Evolutionary conservation across 768 basidiomycete species (phyloP), one percentile per base, ranked within the genome.

Genomic region (Auricularia sp.): DNA sequence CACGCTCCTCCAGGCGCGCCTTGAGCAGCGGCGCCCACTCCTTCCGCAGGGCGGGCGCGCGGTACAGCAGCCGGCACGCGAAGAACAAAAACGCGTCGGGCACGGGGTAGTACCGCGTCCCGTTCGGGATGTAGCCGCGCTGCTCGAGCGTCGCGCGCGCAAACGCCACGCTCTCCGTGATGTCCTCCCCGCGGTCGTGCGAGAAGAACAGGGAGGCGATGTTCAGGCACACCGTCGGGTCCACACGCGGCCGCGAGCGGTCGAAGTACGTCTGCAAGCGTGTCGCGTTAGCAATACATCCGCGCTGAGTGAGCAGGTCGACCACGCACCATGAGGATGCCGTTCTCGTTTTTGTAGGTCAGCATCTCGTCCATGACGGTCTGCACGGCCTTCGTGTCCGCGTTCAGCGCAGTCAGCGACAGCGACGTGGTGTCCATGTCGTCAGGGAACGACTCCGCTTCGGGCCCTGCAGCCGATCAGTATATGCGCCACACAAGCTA

Each of bases 381-480:
- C 42, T 73, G 70, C 39, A 42, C 39, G 39, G 39, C 39, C 2
- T 76, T 75, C 11, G 78, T 68, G 12, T 69, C 71, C 23, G 72
- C 71, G 62, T 72, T 70, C 10, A 65, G 72, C 36, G 84, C 75
- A 1, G 79, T 81, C 34, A 84, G 71, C 16, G 74, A 84, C 11
- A 86, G 63, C 3, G 85, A 83, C 0, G 85, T 85, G 0, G 84
- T 85, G 66, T 85, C 84, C 34, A 84, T 71, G 71, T 86, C 85
- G 65, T 75, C 77, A 0, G 83, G 83, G 67, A 82, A 84, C 33
- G 75, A 72, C 51, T 77, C 76, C 3, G 81, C 82, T 3, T 39
- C 75, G 69, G 7, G 74, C 76, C 61, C 76, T 74, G 11, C 76
- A 78, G 79, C 61, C 33, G 33, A 58, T 43, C 3, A 6, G 53